Evolutionary conservation across 768 basidiomycete species (phyloP), one percentile per base, ranked within the genome.

Genomic region (Xerocomellus amylosporus): DNA sequence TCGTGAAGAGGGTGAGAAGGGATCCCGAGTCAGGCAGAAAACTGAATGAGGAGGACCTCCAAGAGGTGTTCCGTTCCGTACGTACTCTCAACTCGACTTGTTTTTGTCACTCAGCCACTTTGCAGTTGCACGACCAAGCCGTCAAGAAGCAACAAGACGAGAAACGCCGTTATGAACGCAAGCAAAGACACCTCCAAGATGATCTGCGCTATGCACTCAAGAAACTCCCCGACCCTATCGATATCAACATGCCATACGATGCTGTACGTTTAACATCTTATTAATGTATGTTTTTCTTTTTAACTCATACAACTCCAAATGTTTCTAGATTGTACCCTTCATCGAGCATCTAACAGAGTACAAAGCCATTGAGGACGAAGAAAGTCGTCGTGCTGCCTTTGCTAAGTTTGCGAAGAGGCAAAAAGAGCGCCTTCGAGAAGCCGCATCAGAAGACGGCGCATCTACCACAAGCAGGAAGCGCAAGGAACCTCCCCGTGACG

Each of bases 131-230:
- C 49, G 83, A 85, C 8, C 78, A 78, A 51, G 87, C 88, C 13
- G 55, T 83, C 39, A 88, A 84, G 70, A 86, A 86, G 58, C 87
- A 88, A 34, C 87, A 88, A 3, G 90, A 93, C 15, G 97, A 98
- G 69, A 90, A 84, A 68, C 79, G 87, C n/a, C 82, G 93, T 34
- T 74, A 85, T 1, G 97, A 98, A 71, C 80, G 93, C 53, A 86
- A 81, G 63, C 84, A 87, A 54, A 81, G 95, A 26, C 90, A 96
- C 69, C 73, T 93, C 58, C 92, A 97, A 64, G 97, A 99, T 71
- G 97, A 98, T 65, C 77, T 99, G 36, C 87, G 97, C 7, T 97
- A 98, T 73, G 97, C 95, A 0, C 77, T 98, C 59, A 93, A 90
- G 74, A 96, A 96, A 68, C 76, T 96, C 8, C 70, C 89, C 0